Percentiles rank a stretch among this genome's conserved stretches.
Evolutionary conservation across 2,329 filamentous ascomycete species (phyloP).

Genomic region (Lasiodiplodia citricola): DNA sequence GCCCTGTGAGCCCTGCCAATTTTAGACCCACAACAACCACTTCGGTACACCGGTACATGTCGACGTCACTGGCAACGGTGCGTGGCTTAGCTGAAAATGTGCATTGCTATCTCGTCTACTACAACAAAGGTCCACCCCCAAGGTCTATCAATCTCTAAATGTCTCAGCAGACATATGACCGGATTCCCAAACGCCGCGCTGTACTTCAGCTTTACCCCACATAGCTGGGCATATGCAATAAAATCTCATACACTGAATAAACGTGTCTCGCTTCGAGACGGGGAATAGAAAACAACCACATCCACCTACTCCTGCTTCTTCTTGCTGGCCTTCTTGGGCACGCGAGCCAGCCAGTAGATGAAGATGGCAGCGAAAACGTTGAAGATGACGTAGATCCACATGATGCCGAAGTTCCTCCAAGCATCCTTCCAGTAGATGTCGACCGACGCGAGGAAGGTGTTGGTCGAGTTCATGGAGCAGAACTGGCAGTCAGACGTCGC

Average conservation of each 20-base stretch:
- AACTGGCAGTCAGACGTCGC: slow-evolving; percentile 45
- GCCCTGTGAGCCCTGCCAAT: slow-evolving; percentile 11
- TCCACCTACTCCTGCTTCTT: slow-evolving; percentile 20
- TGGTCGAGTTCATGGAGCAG: slow-evolving; percentile 50
- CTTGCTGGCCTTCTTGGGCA: slow-evolving; percentile 53
- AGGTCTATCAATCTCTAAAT: slow-evolving; percentile 14
- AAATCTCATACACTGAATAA: slow-evolving; percentile 1
- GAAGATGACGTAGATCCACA: slow-evolving; percentile 58
- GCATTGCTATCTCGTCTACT: not conserved
- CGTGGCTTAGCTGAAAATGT: not conserved
- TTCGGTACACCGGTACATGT: not conserved
- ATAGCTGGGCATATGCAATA: not conserved
- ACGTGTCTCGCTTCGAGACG: not conserved
- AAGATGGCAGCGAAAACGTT: slow-evolving; percentile 54
- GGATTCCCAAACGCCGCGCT: slow-evolving; percentile 10
- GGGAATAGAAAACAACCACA: not conserved
- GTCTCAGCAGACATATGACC: not conserved
- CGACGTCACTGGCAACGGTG: not conserved
- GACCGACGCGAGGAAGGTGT: slow-evolving; percentile 49
- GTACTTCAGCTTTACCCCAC: not conserved
- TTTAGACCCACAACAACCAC: not conserved
- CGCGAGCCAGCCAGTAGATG: slow-evolving; percentile 59
- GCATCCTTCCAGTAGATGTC: slow-evolving; percentile 49
- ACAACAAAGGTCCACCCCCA: not conserved
- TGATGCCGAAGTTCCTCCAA: slow-evolving; percentile 62